Base-by-base conservation (phyloP, 306 rosid species). In the Rubus parviflorus region DNA sequence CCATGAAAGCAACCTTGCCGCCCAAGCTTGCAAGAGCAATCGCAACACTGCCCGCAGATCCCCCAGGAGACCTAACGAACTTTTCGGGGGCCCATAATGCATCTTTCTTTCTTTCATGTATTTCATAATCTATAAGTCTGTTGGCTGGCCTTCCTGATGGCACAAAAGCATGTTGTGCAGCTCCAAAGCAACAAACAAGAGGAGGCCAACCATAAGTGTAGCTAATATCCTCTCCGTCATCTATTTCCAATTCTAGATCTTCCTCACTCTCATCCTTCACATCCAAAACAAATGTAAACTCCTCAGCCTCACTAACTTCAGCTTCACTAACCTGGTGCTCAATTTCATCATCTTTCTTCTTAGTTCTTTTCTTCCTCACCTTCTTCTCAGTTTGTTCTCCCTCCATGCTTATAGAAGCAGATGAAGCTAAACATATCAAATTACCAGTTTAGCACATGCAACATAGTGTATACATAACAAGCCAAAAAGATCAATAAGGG, bases 111-210 rank as follows among this genome's bases (percentile, higher is more conserved):
- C 88, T 82, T 77, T 87, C 92, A 72, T 92, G 97, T 70, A 92
- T 87, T 87, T 95, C 97, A 58, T 87, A 81, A 78, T 92, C 78
- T 52, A 90, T 20, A 66, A 95, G 93, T 86, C 98, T 85, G 77
- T 92, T 92, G 75, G 97, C 90, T 0, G 91, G 90, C 85, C 97
- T 84, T 77, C 97, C 98, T 0, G 96, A 90, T 68, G 96, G 96
- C 86, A 95, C 97, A 75, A 95, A 95, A 67, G 91, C 90, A 83
- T 95, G 93, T 38, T 90, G 98, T 6, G 90, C 96, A 38, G 97
- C 89, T 78, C 98, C 98, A 62, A 95, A 92, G 88, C 98, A 95
- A 81, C 98, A 95, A 49, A 95, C 96, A 79, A 95, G 98, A 45
- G 97, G 97, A 75, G 98, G 98, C 98, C 97, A 95, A 66, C 92